A percentile compares a stretch with the other conserved stretches of the same genome.
phyloP scores from a whole-genome alignment of 192 early-diverging fungal genomes.

The Coemansia sp. region DNA sequence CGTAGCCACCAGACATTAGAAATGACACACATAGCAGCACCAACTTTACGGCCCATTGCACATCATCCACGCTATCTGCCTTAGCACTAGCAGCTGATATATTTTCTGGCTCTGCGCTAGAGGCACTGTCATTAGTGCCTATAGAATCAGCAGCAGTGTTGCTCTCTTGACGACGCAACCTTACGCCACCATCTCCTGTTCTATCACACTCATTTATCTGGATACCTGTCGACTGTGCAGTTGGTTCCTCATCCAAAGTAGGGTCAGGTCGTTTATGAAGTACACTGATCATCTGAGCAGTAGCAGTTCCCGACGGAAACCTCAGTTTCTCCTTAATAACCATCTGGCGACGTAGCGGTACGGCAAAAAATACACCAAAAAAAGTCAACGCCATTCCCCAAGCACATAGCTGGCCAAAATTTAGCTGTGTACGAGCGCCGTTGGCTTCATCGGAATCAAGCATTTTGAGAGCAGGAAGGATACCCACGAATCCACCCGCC shows the following conservation, averaged over 20 bases:
- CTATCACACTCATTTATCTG: neutral
- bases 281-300: conserved; percentile 79
- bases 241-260: conserved; percentile 24
- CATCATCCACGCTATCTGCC: conserved; percentile 30
- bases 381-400: conserved; percentile 78
- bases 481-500: conserved; percentile 75
- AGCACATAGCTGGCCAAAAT: conserved; percentile 59
- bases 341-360: conserved; percentile 73
- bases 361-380: conserved; percentile 90
- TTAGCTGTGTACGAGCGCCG: conserved; percentile 54
- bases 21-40: conserved; percentile 58
- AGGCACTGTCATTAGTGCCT: neutral
- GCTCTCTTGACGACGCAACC: conserved; percentile 1
- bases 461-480: conserved; percentile 76
- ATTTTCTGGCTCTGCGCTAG: neutral
- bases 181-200: neutral
- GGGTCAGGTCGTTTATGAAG: conserved; percentile 63
- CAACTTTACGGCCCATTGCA: conserved; percentile 63
- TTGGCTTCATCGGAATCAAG: conserved; percentile 60
- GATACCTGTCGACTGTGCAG: neutral
- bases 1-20: conserved; percentile 62
- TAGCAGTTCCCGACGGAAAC: conserved; percentile 84
- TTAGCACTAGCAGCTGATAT: neutral
- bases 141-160: neutral
- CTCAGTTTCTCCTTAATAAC: conserved; percentile 77